phyloP scores from a whole-genome alignment of 805 yeast genomes.

The Saturnispora galanensis region DNA sequence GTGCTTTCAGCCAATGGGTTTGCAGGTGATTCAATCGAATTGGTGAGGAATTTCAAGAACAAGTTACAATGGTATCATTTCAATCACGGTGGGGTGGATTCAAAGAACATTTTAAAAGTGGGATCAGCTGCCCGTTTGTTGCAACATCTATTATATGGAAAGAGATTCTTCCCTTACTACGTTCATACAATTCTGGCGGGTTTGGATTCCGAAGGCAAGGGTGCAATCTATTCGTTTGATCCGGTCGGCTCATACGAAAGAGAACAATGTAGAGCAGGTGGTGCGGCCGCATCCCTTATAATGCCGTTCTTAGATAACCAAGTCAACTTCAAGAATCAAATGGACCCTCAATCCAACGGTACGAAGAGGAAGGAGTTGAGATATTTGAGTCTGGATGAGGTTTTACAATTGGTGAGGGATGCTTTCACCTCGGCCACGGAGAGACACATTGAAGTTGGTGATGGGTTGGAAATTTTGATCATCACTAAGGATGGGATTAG shows the following conservation, averaged over 20 bases:
- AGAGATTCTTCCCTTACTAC: slow-evolving; percentile 93
- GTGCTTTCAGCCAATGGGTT: slow-evolving; percentile 91
- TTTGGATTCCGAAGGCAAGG: slow-evolving; percentile 81
- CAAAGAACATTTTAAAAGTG: slow-evolving; percentile 50
- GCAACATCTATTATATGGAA: slow-evolving; percentile 83
- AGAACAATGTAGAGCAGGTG: slow-evolving; percentile 96
- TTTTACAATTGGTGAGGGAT: slow-evolving; percentile 77
- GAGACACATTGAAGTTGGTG: slow-evolving; percentile 98
- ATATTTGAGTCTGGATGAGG: slow-evolving; percentile 73
- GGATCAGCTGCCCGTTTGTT: slow-evolving; percentile 80
- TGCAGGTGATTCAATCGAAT: slow-evolving; percentile 87
- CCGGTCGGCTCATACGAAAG: slow-evolving; percentile 98
- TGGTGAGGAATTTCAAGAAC: slow-evolving; percentile 62
- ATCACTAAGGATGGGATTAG: slow-evolving; percentile 90
- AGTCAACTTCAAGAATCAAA: slow-evolving; percentile 91
- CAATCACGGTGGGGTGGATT: slow-evolving; percentile 42
- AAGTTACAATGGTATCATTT: slow-evolving; percentile 88
- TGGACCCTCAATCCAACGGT: slow-evolving; percentile 69
- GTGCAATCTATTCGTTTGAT: slow-evolving; percentile 92
- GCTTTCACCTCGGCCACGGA: slow-evolving; percentile 96
- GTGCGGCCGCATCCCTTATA: slow-evolving; percentile 90
- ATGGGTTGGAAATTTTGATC: slow-evolving; percentile 81
- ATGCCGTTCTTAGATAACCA: slow-evolving; percentile 98
- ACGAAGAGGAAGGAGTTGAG: slow-evolving; percentile 48
- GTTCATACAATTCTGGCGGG: slow-evolving; percentile 95